Evolutionary conservation across 805 yeast species (phyloP).

Genomic region (Yarrowia sp.): DNA sequence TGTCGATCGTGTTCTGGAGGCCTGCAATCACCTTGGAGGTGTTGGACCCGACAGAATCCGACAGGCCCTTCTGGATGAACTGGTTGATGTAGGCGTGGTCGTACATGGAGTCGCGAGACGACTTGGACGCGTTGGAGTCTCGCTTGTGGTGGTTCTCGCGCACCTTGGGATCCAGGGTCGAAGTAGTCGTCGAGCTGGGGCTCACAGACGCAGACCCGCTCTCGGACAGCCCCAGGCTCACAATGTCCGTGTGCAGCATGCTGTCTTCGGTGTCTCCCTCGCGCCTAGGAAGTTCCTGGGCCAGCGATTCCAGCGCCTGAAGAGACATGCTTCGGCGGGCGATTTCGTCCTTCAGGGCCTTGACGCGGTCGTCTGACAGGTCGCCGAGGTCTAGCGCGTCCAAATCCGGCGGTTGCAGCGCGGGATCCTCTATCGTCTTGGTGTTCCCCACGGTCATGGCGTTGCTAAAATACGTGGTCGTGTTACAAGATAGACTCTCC

Average conservation of each 20-base stretch:
- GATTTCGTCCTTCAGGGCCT: slow-evolving; percentile 36
- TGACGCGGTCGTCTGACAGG: slow-evolving; percentile 32
- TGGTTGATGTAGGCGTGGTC: slow-evolving; percentile 15
- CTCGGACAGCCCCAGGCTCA: not conserved
- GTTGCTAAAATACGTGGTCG: not conserved
- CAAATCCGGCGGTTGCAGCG: not conserved
- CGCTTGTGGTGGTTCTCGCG: not conserved
- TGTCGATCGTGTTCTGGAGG: slow-evolving; percentile 51
- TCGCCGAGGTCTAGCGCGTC: not conserved
- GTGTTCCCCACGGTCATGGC: slow-evolving; percentile 16
- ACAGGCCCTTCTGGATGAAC: slow-evolving; percentile 13
- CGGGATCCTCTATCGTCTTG: not conserved
- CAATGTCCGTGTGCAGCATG: slow-evolving; percentile 17
- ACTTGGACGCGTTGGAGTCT: slow-evolving; percentile 22
- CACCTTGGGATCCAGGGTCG: slow-evolving; percentile 3
- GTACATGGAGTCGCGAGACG: slow-evolving; percentile 9
- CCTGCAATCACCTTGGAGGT: slow-evolving; percentile 40
- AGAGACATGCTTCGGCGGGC: slow-evolving; percentile 33
- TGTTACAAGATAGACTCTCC: not conserved
- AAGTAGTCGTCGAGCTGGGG: not conserved
- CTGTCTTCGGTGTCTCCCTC: not conserved
- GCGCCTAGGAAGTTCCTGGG: slow-evolving; percentile 31
- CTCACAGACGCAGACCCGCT: not conserved
- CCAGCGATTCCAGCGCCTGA: slow-evolving; percentile 38
- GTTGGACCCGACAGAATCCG: slow-evolving; percentile 17